Evolutionary conservation across 2,329 filamentous ascomycete species (phyloP).

Genomic region (Colletotrichum sp.): DNA sequence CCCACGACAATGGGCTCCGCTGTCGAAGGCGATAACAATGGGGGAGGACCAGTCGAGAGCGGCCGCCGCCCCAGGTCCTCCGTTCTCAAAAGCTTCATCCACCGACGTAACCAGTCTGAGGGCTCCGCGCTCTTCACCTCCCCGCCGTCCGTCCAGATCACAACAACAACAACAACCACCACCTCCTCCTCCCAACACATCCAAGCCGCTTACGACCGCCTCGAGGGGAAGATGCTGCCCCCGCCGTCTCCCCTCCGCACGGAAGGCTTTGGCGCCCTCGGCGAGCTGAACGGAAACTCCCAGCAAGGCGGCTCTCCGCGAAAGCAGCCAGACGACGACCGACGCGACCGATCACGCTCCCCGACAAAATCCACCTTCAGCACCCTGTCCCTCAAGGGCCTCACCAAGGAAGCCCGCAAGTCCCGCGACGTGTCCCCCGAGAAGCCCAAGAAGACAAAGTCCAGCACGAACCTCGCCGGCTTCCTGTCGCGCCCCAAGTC

Average conservation of each 20-base stretch:
- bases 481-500: slow-evolving; percentile 80
- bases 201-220: slow-evolving; percentile 18
- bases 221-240: slow-evolving; percentile 23
- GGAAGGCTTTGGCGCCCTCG: slow-evolving; percentile 48
- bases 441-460: slow-evolving; percentile 81
- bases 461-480: slow-evolving; percentile 79
- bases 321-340: slow-evolving; percentile 38
- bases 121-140: slow-evolving; percentile 33
- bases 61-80: slow-evolving; percentile 45
- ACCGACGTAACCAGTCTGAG: slow-evolving; percentile 53
- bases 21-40: slow-evolving; percentile 16
- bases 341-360: slow-evolving; percentile 39
- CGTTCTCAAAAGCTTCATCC: slow-evolving; percentile 55
- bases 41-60: not conserved
- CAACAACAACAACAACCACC: slow-evolving; percentile 2
- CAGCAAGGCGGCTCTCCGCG: slow-evolving; percentile 50
- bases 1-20: slow-evolving; percentile 19
- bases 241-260: slow-evolving; percentile 35
- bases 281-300: slow-evolving; percentile 61
- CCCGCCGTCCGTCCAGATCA: slow-evolving; percentile 25
- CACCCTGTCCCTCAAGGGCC: slow-evolving; percentile 49
- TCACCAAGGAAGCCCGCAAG: slow-evolving; percentile 42
- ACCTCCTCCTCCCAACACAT: slow-evolving; percentile 18
- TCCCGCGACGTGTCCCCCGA: slow-evolving; percentile 55
- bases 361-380: slow-evolving; percentile 51